phyloP scores from a whole-genome alignment of 2,329 filamentous ascomycete genomes.

The Xylaria sp. region DNA sequence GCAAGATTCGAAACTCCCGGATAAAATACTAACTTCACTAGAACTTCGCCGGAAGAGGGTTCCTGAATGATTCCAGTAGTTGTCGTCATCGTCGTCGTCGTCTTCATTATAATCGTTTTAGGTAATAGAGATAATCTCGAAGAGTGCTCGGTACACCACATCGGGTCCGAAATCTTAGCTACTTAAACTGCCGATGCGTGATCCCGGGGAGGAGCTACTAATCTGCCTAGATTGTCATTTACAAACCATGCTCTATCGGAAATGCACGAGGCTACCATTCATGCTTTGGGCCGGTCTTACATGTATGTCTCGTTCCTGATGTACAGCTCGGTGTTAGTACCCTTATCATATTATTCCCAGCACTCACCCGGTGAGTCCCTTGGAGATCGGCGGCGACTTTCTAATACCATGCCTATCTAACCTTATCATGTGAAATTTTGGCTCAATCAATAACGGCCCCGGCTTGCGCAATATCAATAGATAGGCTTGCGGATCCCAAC shows the following conservation, averaged over 20 bases:
- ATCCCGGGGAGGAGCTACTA: slow-evolving; percentile 24
- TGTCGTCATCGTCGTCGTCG: slow-evolving; percentile 1
- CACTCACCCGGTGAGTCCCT: neutral
- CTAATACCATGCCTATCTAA: neutral
- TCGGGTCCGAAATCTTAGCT: neutral
- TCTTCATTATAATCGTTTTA: slow-evolving; percentile 13
- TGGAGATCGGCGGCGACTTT: slow-evolving; percentile 9
- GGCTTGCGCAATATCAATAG: slow-evolving; percentile 28
- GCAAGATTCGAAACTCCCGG: slow-evolving; percentile 28
- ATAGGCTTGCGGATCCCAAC: slow-evolving; percentile 26
- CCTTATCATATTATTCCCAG: slow-evolving; percentile 7
- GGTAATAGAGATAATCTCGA: slow-evolving; percentile 7
- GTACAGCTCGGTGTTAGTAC: slow-evolving; percentile 13
- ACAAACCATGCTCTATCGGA: slow-evolving; percentile 15
- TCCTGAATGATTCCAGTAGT: slow-evolving; percentile 5
- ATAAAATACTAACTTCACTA: slow-evolving; percentile 29
- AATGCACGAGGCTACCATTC: slow-evolving; percentile 24
- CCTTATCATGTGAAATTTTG: slow-evolving; percentile 17
- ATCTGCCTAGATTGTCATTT: slow-evolving; percentile 34
- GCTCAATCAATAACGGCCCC: slow-evolving; percentile 16
- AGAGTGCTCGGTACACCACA: neutral
- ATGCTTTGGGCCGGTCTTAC: slow-evolving; percentile 5
- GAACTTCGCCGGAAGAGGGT: slow-evolving; percentile 3
- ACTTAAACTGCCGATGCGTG: slow-evolving; percentile 34
- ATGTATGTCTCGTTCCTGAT: slow-evolving; percentile 3